Conservation (phyloP, 2,329 filamentous ascomycete species). For the Cordyceps tenuipes region DNA sequence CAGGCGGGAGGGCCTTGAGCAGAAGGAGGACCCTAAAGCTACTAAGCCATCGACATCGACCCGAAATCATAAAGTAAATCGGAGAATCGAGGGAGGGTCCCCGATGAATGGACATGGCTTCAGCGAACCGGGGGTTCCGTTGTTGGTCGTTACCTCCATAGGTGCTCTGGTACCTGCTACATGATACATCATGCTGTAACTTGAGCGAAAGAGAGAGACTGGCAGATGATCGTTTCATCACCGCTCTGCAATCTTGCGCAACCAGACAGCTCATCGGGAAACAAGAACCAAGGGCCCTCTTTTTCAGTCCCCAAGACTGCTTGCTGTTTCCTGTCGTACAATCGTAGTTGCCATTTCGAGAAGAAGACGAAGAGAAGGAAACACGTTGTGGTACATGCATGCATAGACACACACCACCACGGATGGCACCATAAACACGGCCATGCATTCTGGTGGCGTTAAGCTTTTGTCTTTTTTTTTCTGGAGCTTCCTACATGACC, state of each 20-base stretch:
- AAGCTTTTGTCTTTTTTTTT: neutral
- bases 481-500: neutral
- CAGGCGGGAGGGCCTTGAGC: neutral
- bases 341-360: neutral
- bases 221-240: neutral
- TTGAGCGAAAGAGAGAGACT: neutral
- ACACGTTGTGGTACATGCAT: neutral
- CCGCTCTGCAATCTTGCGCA: neutral
- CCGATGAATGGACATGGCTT: neutral
- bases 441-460: neutral
- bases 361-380: neutral
- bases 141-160: neutral
- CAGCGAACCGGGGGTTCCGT: neutral
- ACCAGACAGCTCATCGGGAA: neutral
- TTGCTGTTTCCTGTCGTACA: neutral
- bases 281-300: neutral
- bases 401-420: neutral
- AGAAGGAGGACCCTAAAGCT: neutral
- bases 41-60: slow-evolving; percentile 1
- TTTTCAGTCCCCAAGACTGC: neutral
- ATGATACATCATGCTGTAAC: no score
- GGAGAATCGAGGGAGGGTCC: neutral
- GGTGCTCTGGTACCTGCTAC: neutral
- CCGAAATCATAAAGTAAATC: slow-evolving; percentile 7
- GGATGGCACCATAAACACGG: neutral